Base-by-base conservation (phyloP, 441 rosid genomes). In the Adansonia gregorii region DNA sequence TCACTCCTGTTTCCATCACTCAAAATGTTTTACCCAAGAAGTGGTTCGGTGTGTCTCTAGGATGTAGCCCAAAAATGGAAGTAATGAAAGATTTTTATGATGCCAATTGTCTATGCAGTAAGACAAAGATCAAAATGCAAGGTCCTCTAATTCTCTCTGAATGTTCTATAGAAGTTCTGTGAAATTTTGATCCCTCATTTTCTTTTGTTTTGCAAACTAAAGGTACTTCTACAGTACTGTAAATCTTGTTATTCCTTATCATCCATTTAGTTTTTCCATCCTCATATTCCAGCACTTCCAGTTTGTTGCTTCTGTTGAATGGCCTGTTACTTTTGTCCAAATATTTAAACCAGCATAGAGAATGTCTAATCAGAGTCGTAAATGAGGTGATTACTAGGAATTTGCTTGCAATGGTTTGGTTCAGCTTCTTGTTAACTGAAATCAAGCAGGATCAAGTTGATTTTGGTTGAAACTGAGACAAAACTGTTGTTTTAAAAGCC, bases 161-260 rank as follows among this genome's bases (percentile, higher is more conserved):
- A 69, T 69, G 73, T 66, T 9, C 27, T 66, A 51, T 49, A 69
- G 8, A 49, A 69, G 45, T 51, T 69, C 19, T 69, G 6, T 69
- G 45, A 69, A 6, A 15, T 7, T 69, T 69, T 8, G 24, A 24
- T 24, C 55, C 73, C 20, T 24, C 8, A 20, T 45, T 46, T 43
- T 46, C 55, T 49, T 51, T 65, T 24, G 41, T 69, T 69, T n/a
- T 49, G 73, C 73, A 69, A 24, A 7, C 45, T 12, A 49, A 69
- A 49, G 58, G 43, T 51, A 12, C 59, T 49, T 12, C 24, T 49
- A 8, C 1, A 3, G 20, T 17, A 48, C 43, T 24, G 12, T 15
- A 39, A 65, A 65, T 31, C 45, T 63, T 63, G 10, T 65, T 58
- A 58, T 58, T 58, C 63, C 63, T 19, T 58, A 58, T 19, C 22